Base-by-base conservation (phyloP, 139 green algal species). In the Desmodesmus armatus region DNA sequence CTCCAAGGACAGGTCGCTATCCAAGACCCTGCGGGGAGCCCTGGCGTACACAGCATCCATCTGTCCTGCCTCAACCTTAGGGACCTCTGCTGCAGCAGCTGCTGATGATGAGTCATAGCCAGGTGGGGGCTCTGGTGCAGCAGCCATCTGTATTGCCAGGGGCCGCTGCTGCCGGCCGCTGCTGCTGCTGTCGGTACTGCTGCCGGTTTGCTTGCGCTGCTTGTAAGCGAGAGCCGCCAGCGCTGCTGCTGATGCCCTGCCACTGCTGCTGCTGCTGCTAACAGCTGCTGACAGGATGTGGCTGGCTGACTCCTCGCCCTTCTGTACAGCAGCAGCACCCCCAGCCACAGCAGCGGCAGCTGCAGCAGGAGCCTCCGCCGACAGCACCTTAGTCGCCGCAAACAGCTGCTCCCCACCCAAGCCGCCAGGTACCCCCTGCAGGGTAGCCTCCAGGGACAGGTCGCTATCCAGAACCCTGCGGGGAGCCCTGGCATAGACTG, bases 171-270 rank as follows among this genome's bases (percentile, higher is more conserved):
- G 39, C 44, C 39, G 41, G 13, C 71, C 40, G 39, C 71, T 78
- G 58, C 77, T 83, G 77, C 58, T 83, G 39, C 58, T 74, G 58
- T n/a, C n/a, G n/a, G n/a, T n/a, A n/a, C n/a, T n/a, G n/a, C n/a
- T n/a, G n/a, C n/a, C n/a, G n/a, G n/a, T n/a, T 39, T 83, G 40
- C 21, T 63, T 5, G 5, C 53, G 31, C n/a, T 39, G n/a, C n/a
- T 40, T 15, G 35, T 37, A 41, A 33, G n/a, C n/a, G n/a, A n/a
- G n/a, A n/a, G n/a, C n/a, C n/a, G n/a, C n/a, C n/a, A n/a, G n/a
- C n/a, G n/a, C n/a, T n/a, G n/a, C n/a, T n/a, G n/a, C n/a, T n/a
- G n/a, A n/a, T n/a, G n/a, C n/a, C n/a, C n/a, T n/a, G n/a, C n/a
- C n/a, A n/a, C 58, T 83, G 40, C 21, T 63, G 25, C 21, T 70